Conservation (phyloP, 2,329 filamentous ascomycete genomes). For the Simplicillium aogashimaense region DNA sequence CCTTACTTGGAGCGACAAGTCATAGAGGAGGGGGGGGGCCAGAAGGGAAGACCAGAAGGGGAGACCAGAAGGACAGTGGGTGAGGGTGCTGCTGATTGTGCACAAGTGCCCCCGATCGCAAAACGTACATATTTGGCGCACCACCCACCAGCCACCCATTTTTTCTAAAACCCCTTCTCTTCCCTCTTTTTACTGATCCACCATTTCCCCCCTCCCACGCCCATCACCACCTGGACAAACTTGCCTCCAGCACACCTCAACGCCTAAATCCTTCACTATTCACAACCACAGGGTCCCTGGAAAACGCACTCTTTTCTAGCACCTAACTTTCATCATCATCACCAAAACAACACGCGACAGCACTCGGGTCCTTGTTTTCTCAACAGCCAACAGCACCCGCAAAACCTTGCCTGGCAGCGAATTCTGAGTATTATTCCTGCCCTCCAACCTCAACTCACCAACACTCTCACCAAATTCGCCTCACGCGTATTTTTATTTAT, state of each 20-base stretch:
- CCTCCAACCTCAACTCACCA: conserved; percentile 3
- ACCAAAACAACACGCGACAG: too few species aligned
- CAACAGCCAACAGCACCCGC: too few species aligned
- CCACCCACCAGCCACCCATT: conserved; percentile 20
- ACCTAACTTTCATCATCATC: too few species aligned
- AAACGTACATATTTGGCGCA: conserved; percentile 24
- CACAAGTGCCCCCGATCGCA: conserved; percentile 12
- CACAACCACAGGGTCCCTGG: too few species aligned
- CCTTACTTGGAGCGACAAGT: not conserved
- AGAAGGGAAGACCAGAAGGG: not conserved
- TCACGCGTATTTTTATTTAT: not conserved
- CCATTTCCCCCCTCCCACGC: conserved; percentile 13
- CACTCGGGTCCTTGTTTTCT: too few species aligned
- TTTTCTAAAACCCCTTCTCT: conserved; percentile 17
- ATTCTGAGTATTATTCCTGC: not conserved
- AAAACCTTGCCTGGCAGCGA: too few species aligned
- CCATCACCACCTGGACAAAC: conserved; percentile 5
- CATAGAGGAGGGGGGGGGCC: not conserved
- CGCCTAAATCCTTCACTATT: too few species aligned
- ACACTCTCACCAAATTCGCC: conserved; percentile 7
- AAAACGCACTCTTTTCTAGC: too few species aligned
- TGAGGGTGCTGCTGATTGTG: conserved; percentile 16
- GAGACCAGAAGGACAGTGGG: not conserved
- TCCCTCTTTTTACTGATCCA: conserved; percentile 15
- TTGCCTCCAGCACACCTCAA: not conserved